These are phyloP conservation scores for Sarocladium strictum DNA, from an alignment of 2,329 filamentous ascomycete genomes.

Conservation along the genomic window DNA sequence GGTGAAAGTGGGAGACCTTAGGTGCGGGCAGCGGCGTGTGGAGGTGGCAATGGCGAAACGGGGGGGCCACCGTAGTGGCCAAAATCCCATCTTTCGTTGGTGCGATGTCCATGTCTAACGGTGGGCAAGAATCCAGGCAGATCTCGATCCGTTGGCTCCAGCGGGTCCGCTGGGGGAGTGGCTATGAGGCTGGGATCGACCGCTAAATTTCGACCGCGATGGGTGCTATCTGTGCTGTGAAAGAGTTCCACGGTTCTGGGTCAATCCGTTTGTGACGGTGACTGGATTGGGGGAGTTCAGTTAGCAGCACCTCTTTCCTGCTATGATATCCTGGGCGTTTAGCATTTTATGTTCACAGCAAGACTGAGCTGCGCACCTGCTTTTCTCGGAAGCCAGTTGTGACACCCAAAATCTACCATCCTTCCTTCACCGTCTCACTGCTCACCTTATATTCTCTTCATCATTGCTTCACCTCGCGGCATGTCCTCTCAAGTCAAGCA, in stretches of 20 bases:
- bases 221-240: neutral
- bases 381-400: too few relatives aligned
- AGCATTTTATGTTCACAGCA: too few relatives aligned
- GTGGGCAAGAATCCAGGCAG: too few relatives aligned
- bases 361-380: too few relatives aligned
- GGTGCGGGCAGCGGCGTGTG: neutral
- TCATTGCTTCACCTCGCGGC: too few relatives aligned
- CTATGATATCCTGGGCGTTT: neutral
- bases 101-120: conserved; percentile 4
- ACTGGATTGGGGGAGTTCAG: neutral
- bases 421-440: too few relatives aligned
- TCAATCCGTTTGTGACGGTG: conserved; percentile 6
- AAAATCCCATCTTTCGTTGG: conserved; percentile 3
- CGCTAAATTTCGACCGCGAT: neutral
- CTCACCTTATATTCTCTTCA: too few relatives aligned
- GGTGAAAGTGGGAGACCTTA: neutral
- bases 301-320: neutral
- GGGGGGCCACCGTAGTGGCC: neutral
- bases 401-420: too few relatives aligned
- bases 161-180: neutral
- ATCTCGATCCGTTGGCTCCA: neutral
- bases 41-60: conserved; percentile 5
- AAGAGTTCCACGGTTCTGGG: neutral
- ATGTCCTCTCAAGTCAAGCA: too few relatives aligned
- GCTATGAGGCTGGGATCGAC: neutral